Conservation (phyloP, 2,329 filamentous ascomycete genomes). For the Aspergillus luchuensis region DNA sequence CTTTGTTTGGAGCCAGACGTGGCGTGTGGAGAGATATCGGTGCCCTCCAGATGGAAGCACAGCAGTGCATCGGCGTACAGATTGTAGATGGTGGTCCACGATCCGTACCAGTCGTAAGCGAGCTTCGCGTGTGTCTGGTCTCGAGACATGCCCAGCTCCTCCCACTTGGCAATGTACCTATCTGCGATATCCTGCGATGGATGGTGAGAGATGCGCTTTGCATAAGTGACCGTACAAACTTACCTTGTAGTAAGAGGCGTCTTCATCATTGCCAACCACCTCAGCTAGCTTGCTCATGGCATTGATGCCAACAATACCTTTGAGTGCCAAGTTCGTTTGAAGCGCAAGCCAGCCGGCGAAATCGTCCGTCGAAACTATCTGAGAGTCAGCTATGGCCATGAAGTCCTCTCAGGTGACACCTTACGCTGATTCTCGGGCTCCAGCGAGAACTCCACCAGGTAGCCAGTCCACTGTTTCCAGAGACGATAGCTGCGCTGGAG, state of each 20-base stretch:
- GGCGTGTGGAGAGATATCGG: slow-evolving; percentile 28
- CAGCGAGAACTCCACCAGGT: slow-evolving; percentile 73
- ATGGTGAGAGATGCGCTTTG: slow-evolving; percentile 9
- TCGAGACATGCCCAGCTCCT: slow-evolving; percentile 67
- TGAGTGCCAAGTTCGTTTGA: slow-evolving; percentile 80
- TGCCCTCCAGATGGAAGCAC: slow-evolving; percentile 70
- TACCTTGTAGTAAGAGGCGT: slow-evolving; percentile 61
- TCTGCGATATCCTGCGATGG: slow-evolving; percentile 56
- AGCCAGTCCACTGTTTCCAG: slow-evolving; percentile 77
- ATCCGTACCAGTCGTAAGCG: slow-evolving; percentile 76
- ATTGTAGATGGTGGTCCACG: slow-evolving; percentile 84
- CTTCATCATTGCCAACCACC: slow-evolving; percentile 59
- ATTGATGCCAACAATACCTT: slow-evolving; percentile 79
- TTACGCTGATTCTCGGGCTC: slow-evolving; percentile 71
- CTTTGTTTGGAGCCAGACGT: slow-evolving; percentile 23
- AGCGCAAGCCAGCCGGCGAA: slow-evolving; percentile 77
- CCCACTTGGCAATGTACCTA: slow-evolving; percentile 72
- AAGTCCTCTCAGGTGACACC: neutral
- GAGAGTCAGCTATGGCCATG: slow-evolving; percentile 20
- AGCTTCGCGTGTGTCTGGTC: slow-evolving; percentile 73
- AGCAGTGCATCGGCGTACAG: slow-evolving; percentile 78
- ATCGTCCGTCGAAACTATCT: slow-evolving; percentile 73
- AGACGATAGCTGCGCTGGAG: slow-evolving; percentile 69
- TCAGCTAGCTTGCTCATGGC: slow-evolving; percentile 73
- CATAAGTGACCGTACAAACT: slow-evolving; percentile 1